A percentile compares a stretch with the other conserved stretches of the same genome.
phyloP scores from a whole-genome alignment of 1,284 basidiomycete species.

The Cutaneotrichosporon sp. region DNA sequence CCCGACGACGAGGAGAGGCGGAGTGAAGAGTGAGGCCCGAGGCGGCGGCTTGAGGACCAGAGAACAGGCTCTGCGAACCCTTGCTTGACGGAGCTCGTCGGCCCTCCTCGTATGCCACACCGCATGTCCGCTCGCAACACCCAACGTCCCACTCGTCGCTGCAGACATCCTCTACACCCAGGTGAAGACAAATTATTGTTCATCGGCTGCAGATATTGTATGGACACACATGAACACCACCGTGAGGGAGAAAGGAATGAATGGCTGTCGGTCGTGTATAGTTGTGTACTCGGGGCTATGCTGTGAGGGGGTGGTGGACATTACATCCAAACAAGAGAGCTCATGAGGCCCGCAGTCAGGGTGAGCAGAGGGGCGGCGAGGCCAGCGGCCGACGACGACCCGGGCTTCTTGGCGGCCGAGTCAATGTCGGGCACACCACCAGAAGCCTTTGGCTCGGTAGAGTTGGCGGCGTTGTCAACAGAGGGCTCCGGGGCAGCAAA shows the following conservation, averaged over 20 bases:
- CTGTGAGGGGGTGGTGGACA: not conserved
- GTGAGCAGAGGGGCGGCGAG: constrained; percentile 2
- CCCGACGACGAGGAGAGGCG: too few species aligned
- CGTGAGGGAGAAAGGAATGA: not conserved
- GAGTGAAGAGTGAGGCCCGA: too few species aligned
- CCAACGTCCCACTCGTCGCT: too few species aligned
- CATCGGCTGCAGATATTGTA: constrained; percentile 4
- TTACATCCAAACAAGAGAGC: constrained; percentile 17
- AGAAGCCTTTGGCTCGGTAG: not conserved
- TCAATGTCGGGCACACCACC: not conserved
- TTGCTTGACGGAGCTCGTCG: too few species aligned
- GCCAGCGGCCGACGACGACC: not conserved
- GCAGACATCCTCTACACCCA: not conserved
- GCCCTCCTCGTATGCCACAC: too few species aligned
- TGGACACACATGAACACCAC: constrained; percentile 3
- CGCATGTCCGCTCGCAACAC: too few species aligned
- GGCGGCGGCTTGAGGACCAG: too few species aligned
- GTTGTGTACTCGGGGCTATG: not conserved
- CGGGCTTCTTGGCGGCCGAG: constrained; percentile 1
- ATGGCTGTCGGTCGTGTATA: not conserved
- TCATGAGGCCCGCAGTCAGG: constrained; percentile 1
- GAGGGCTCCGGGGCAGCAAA: constrained; percentile 14
- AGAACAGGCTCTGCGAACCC: too few species aligned
- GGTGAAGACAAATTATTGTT: constrained; percentile 7
- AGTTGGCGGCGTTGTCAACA: not conserved